Evolutionary conservation across 768 basidiomycete genomes (phyloP).

Genomic region (Clathrus columnatus): DNA sequence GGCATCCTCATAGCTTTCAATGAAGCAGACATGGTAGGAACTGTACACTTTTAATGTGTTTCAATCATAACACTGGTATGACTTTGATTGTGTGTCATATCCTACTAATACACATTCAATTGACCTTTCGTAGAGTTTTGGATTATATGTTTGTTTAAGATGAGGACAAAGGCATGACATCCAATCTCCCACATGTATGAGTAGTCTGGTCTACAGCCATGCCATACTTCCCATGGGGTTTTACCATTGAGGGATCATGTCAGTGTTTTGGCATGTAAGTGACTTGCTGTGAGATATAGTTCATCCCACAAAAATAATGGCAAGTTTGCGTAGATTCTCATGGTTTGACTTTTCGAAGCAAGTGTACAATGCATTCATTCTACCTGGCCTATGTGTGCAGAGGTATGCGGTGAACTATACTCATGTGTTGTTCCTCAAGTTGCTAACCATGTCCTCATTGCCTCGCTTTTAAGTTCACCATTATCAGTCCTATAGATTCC

Average conservation of each 20-base stretch:
- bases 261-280: neutral
- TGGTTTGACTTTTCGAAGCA: neutral
- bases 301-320: neutral
- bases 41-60: constrained; percentile 21
- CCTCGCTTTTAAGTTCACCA: neutral
- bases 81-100: constrained; percentile 25
- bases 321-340: neutral
- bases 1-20: constrained; percentile 9
- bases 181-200: constrained; percentile 16
- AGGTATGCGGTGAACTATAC: constrained; percentile 20
- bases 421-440: neutral
- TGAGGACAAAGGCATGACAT: constrained; percentile 30
- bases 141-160: constrained; percentile 9
- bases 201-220: constrained; percentile 7
- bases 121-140: constrained; percentile 19
- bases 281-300: neutral
- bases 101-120: constrained; percentile 31
- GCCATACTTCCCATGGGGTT: neutral
- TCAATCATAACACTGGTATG: constrained; percentile 29
- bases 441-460: neutral
- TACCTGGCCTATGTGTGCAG: neutral
- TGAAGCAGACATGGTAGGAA: constrained; percentile 19
- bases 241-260: neutral
- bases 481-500: neutral
- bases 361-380: neutral